Conservation (phyloP, 176 grass and related monocot species). For the Oryza glaberrima region DNA sequence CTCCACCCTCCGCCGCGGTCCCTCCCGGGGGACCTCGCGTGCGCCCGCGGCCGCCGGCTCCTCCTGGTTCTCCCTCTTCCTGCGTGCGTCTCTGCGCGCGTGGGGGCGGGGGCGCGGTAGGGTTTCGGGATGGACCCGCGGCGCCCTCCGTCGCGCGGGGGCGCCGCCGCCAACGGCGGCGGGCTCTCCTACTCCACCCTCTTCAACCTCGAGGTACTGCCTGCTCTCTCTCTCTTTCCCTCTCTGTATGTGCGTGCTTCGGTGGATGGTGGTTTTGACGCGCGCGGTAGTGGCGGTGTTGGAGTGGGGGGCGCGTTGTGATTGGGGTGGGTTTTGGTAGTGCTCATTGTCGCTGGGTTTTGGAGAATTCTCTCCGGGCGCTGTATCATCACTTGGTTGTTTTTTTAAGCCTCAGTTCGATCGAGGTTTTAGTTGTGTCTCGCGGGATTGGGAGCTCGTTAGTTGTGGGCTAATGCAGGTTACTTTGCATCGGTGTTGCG, state of each 20-base stretch:
- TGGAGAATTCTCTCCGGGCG: slow-evolving; percentile 19
- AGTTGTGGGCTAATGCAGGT: slow-evolving; percentile 32
- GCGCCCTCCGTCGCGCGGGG: slow-evolving; percentile 55
- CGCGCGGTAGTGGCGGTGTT: neutral
- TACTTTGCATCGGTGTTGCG: neutral
- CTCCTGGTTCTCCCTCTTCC: neutral
- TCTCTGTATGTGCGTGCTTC: neutral
- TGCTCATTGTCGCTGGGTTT: slow-evolving; percentile 16
- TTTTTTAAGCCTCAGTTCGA: neutral
- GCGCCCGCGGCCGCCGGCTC: neutral
- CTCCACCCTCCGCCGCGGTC: neutral
- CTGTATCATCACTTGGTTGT: neutral
- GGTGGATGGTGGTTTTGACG: neutral
- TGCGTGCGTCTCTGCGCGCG: slow-evolving; percentile 19
- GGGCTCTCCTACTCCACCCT: slow-evolving; percentile 75
- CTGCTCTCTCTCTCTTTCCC: neutral
- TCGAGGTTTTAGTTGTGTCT: neutral
- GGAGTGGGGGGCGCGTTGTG: neutral
- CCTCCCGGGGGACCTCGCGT: neutral
- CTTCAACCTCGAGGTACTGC: slow-evolving; percentile 85
- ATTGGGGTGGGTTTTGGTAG: neutral
- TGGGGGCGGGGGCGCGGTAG: slow-evolving; percentile 32
- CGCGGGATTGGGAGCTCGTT: neutral
- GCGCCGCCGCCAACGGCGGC: slow-evolving; percentile 64
- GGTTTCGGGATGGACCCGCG: slow-evolving; percentile 82